phyloP scores from a whole-genome alignment of 805 yeast species.

The Myxozyma vanderwaltii region DNA sequence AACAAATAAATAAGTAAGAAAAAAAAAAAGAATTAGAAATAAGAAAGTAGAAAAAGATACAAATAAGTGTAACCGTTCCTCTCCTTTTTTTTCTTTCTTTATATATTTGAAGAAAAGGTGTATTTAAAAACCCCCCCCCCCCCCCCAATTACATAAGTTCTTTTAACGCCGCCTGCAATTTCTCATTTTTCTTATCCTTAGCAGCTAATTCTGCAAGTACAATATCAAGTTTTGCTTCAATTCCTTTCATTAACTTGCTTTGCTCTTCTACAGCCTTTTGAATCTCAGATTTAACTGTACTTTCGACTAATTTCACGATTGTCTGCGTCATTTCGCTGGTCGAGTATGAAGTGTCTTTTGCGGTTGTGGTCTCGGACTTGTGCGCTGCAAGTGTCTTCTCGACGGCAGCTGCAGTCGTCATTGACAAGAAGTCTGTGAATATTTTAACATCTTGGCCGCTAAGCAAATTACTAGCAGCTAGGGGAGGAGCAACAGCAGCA shows the following conservation, averaged over 20 bases:
- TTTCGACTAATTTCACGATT: not conserved
- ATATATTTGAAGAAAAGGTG: too few relatives aligned
- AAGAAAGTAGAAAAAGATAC: too few relatives aligned
- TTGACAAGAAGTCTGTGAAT: not conserved
- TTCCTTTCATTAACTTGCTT: slow-evolving; percentile 1
- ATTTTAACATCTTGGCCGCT: not conserved
- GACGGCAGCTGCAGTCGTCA: slow-evolving; percentile 7
- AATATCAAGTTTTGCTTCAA: slow-evolving; percentile 14
- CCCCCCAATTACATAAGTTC: not conserved
- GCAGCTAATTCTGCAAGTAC: slow-evolving; percentile 4
- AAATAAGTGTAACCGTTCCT: too few relatives aligned
- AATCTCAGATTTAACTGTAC: slow-evolving; percentile 1
- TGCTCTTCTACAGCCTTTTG: not conserved
- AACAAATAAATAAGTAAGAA: too few relatives aligned
- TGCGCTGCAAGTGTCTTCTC: slow-evolving; percentile 4
- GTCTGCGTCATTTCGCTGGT: not conserved
- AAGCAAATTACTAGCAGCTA: not conserved
- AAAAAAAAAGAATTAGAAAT: too few relatives aligned
- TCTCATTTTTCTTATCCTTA: slow-evolving; percentile 12
- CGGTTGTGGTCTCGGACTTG: not conserved
- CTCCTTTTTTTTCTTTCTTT: too few relatives aligned
- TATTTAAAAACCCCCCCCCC: not conserved
- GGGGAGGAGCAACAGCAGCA: not conserved
- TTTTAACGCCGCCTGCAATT: slow-evolving; percentile 9
- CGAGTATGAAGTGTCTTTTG: not conserved